Evolutionary conservation across 805 yeast species (phyloP), one percentile per base, ranked within the genome.

Genomic region (Candida verbasci): DNA sequence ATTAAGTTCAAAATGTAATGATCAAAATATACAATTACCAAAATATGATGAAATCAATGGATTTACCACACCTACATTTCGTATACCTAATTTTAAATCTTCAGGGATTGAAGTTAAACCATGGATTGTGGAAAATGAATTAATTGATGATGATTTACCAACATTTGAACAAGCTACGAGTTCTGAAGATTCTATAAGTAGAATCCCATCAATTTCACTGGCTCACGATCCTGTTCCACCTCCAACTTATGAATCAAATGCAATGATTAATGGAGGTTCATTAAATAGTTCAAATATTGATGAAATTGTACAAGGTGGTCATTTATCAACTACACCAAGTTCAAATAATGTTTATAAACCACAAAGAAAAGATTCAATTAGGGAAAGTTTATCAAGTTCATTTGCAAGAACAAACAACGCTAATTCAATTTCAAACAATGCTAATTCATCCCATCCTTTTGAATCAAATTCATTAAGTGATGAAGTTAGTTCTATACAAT

Each of bases 131-230:
- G 29, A 29, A 26, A 41, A 35, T 6, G 32, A 31, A 5, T 16
- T 8, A 14, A 16, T 27, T 29, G 37, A 34, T 26, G 63, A 62
- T 23, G 57, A 51, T 14, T 62, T 77, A 17, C 88, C 88, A 0
- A 64, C 81, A 0, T 81, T 81, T 54, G 84, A 80, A 48, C 81
- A 81, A 47, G 87, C 86, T 0, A 64, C 72, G 0, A 74, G 82
- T 0, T 51, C 58, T 2, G 69, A 70, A 4, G 67, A 61, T 31
- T 61, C 66, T 1, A 47, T 70, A 17, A 65, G 70, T 28, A 44
- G 72, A 31, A 41, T 54, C 15, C 55, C 61, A 11, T 65, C 60
- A 1, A 50, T 59, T 10, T 15, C 37, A 12, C 10, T 31, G 16
- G 16, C 39, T 3, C 62, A 61, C 1, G 40, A 42, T n/a, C n/a